A percentile compares a stretch with the other conserved stretches of the same genome.
phyloP scores from a whole-genome alignment of 169 alveolate species.

The Plasmodium chabaudi region DNA sequence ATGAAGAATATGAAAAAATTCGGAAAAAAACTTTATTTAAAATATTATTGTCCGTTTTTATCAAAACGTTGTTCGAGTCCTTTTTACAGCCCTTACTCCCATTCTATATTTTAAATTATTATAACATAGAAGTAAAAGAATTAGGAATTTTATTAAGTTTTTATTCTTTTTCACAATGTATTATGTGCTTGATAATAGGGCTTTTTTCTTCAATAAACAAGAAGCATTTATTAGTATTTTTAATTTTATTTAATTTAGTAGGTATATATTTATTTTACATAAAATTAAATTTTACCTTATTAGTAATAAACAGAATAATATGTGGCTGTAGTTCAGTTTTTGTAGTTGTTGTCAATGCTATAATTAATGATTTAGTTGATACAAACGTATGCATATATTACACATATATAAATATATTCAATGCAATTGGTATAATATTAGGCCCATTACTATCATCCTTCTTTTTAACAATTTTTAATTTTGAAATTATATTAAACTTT shows the following conservation, averaged over 20 bases:
- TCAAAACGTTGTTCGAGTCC: constrained; percentile 73
- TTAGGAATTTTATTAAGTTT: constrained; percentile 66
- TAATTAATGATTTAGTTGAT: constrained; percentile 71
- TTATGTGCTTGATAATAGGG: constrained; percentile 71
- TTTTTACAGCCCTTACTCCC: constrained; percentile 72
- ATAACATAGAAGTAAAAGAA: constrained; percentile 70
- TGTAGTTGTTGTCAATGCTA: constrained; percentile 71
- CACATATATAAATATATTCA: constrained; percentile 73
- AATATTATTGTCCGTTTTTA: constrained; percentile 72
- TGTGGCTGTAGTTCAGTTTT: constrained; percentile 78
- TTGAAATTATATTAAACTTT: constrained; percentile 59
- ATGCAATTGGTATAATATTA: constrained; percentile 73
- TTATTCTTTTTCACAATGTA: constrained; percentile 76
- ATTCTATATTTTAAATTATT: constrained; percentile 63
- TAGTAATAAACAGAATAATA: constrained; percentile 58
- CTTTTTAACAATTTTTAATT: constrained; percentile 67
- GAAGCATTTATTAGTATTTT: constrained; percentile 56
- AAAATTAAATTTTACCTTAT: constrained; percentile 43
- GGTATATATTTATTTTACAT: constrained; percentile 75
- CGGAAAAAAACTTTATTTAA: constrained; percentile 73
- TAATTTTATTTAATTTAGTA: constrained; percentile 48
- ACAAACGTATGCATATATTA: constrained; percentile 59
- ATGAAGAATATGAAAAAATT: constrained; percentile 71
- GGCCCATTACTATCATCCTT: constrained; percentile 73
- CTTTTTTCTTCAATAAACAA: constrained; percentile 62